These are phyloP conservation scores for Naganishia sp. DNA, from an alignment of 1,284 basidiomycete species.

Conservation along the genomic window DNA sequence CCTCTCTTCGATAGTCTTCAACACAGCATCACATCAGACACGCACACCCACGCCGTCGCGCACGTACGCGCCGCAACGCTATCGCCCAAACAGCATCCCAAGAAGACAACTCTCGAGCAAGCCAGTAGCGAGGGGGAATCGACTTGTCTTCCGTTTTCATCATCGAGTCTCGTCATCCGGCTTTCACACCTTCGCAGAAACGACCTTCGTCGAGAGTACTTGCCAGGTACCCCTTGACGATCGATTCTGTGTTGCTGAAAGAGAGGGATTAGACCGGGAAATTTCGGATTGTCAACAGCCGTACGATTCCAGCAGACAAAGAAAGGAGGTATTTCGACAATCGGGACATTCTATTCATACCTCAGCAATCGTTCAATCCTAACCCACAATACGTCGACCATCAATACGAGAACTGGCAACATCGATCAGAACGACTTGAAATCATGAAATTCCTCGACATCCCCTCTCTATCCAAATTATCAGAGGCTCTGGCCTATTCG, in stretches of 20 bases:
- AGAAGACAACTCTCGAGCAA: conserved; percentile 29
- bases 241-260: conserved; percentile 6
- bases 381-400: not conserved
- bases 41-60: not conserved
- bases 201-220: conserved; percentile 19
- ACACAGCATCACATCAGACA: not conserved
- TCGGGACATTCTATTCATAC: not conserved
- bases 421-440: not conserved
- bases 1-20: not conserved
- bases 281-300: too few relatives aligned
- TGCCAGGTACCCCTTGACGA: conserved; percentile 21
- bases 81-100: conserved; percentile 1
- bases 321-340: not conserved
- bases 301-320: not conserved
- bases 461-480: conserved; percentile 74
- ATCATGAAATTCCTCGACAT: conserved; percentile 89
- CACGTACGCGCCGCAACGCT: not conserved
- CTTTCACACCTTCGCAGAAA: not conserved
- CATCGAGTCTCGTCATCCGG: not conserved
- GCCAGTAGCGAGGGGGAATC: conserved; percentile 30
- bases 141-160: conserved; percentile 25
- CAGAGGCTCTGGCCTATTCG: conserved; percentile 70
- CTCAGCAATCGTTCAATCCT: not conserved
- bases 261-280: not conserved
- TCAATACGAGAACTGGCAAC: not conserved